Percentiles rank a stretch among this genome's conserved stretches.
Evolutionary conservation across 2,329 filamentous ascomycete genomes (phyloP).

Genomic region (Pyrenochaeta sp.): DNA sequence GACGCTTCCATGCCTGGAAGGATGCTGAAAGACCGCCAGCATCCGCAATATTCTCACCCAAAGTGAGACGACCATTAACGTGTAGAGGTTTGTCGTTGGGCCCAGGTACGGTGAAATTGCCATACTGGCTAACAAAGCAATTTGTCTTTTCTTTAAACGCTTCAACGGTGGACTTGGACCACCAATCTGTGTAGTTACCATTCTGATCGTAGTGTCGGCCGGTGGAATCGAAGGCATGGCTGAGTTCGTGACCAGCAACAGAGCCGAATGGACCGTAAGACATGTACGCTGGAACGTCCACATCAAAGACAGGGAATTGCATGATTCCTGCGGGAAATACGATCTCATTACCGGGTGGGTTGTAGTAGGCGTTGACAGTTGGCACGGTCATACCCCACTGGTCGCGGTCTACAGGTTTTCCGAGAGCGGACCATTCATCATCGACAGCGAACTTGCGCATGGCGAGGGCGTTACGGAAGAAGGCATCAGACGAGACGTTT

Average conservation of each 20-base stretch:
- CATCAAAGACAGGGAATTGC: conserved; percentile 73
- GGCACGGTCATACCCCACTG: conserved; percentile 69
- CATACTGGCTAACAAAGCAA: conserved; percentile 75
- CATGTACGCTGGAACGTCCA: conserved; percentile 69
- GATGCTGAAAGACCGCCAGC: conserved; percentile 71
- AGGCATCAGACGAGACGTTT: conserved; percentile 59
- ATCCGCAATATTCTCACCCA: conserved; percentile 77
- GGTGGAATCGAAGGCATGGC: conserved; percentile 73
- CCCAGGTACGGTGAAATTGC: conserved; percentile 66
- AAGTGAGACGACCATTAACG: conserved; percentile 69
- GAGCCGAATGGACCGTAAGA: conserved; percentile 75
- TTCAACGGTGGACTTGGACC: conserved; percentile 67
- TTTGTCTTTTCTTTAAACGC: conserved; percentile 67
- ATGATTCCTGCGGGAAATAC: conserved; percentile 74
- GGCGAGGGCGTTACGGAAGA: conserved; percentile 67
- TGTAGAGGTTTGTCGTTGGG: conserved; percentile 66
- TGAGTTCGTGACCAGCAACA: conserved; percentile 73
- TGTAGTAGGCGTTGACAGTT: conserved; percentile 71
- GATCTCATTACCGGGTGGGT: conserved; percentile 71
- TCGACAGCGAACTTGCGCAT: conserved; percentile 59
- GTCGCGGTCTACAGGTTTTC: conserved; percentile 67
- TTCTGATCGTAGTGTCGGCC: conserved; percentile 71
- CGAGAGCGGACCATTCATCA: conserved; percentile 65
- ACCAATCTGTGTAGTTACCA: conserved; percentile 73
- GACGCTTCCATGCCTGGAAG: conserved; percentile 71